Conservation (phyloP, 2,329 filamentous ascomycete species). For the Scedosporium apiospermum region DNA sequence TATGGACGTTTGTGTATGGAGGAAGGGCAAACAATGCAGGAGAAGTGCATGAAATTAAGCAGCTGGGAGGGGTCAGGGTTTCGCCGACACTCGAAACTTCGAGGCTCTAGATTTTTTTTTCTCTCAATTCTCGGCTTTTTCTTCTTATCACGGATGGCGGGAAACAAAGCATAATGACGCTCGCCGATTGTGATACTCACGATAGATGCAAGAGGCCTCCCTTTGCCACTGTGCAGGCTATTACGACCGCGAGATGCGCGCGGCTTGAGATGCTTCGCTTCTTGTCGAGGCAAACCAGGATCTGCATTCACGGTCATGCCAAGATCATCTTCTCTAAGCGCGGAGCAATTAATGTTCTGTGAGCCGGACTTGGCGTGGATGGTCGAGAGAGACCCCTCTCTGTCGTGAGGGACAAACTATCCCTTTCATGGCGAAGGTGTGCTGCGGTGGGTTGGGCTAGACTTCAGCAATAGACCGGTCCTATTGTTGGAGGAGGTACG, state of each 20-base stretch:
- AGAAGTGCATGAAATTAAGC: no score
- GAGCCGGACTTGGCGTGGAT: neutral
- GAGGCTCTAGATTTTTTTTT: no score
- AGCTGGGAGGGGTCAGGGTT: no score
- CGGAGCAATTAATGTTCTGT: neutral
- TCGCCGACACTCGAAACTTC: no score
- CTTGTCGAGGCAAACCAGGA: neutral
- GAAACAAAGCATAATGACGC: no score
- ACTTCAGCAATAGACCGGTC: neutral
- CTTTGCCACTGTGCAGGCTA: neutral
- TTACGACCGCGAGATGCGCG: neutral
- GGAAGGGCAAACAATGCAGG: no score
- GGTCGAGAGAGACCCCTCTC: neutral
- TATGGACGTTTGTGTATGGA: no score
- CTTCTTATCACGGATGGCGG: no score
- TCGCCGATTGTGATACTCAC: neutral
- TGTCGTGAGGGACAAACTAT: neutral
- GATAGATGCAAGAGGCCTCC: neutral
- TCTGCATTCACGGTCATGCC: neutral
- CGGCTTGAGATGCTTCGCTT: neutral
- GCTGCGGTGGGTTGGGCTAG: neutral
- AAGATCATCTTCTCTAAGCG: neutral
- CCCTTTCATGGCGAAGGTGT: neutral
- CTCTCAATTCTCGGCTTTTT: no score
- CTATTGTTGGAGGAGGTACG: neutral